These are phyloP conservation scores for Quercus robur DNA, from an alignment of 306 rosid species.

Conservation along the genomic window DNA sequence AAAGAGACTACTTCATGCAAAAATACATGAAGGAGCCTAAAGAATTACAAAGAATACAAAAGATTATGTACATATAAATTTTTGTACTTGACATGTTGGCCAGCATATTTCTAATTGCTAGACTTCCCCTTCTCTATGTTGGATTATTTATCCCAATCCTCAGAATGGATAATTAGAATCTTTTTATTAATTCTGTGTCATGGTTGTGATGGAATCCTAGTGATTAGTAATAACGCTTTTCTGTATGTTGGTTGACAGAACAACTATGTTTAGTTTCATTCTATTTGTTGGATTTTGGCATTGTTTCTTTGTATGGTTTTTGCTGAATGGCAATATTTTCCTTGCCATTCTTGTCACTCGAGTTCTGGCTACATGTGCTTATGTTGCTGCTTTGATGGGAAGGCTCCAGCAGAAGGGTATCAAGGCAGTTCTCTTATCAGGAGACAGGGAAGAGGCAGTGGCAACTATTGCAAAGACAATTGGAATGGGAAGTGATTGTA, in stretches of 20 bases:
- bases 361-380: constrained; percentile 32
- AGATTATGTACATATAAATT: neutral
- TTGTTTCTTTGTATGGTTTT: constrained; percentile 1
- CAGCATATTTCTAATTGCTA: neutral
- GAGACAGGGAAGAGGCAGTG: constrained; percentile 99
- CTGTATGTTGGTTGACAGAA: neutral
- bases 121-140: neutral
- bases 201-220: neutral
- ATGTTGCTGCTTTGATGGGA: constrained; percentile 33
- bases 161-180: neutral
- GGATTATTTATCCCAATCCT: neutral
- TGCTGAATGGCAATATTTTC: constrained; percentile 9
- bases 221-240: neutral
- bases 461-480: constrained; percentile 81
- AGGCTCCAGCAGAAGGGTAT: constrained; percentile 95
- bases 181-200: neutral
- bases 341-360: constrained; percentile 1
- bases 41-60: too few species aligned
- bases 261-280: neutral
- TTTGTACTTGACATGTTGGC: neutral
- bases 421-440: constrained; percentile 77
- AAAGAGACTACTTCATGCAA: too few species aligned
- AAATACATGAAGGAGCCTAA: too few species aligned
- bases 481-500: constrained; percentile 65
- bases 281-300: neutral